A percentile compares a stretch with the other conserved stretches of the same genome.
These are phyloP conservation scores for Kodamaea hsintzibuensis DNA, from an alignment of 805 yeast genomes.

Conservation along the genomic window DNA sequence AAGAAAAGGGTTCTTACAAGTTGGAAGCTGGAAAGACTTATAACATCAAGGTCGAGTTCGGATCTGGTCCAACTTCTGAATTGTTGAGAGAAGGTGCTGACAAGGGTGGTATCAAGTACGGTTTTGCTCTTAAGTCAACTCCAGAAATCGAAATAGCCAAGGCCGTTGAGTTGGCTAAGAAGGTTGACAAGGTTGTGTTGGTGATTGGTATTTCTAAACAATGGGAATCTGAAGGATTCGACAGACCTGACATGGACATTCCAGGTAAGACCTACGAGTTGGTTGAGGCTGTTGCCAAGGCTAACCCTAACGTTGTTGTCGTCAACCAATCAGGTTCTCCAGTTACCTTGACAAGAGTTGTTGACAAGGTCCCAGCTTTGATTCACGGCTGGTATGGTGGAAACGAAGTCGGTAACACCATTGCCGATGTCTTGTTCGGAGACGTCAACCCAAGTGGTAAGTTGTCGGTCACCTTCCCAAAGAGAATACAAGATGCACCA, in stretches of 20 bases:
- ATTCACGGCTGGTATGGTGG: slow-evolving; percentile 62
- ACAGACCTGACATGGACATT: slow-evolving; percentile 50
- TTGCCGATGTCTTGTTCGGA: slow-evolving; percentile 64
- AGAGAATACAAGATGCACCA: slow-evolving; percentile 53
- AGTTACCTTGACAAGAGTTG: slow-evolving; percentile 50
- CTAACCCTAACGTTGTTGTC: slow-evolving; percentile 51
- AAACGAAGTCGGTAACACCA: slow-evolving; percentile 56
- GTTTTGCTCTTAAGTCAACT: slow-evolving; percentile 20
- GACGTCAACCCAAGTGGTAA: slow-evolving; percentile 64
- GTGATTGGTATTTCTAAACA: slow-evolving; percentile 53
- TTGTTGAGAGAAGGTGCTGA: slow-evolving; percentile 17
- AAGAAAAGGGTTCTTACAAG: slow-evolving; percentile 39
- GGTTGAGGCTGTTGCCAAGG: slow-evolving; percentile 45
- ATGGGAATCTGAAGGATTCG: slow-evolving; percentile 64
- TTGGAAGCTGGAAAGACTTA: slow-evolving; percentile 48
- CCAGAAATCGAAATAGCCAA: slow-evolving; percentile 23
- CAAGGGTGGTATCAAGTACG: slow-evolving; percentile 27
- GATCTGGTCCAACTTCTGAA: slow-evolving; percentile 45
- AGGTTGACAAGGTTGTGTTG: slow-evolving; percentile 54
- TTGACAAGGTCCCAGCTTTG: slow-evolving; percentile 39
- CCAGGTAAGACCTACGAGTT: slow-evolving; percentile 51
- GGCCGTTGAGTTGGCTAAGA: slow-evolving; percentile 53
- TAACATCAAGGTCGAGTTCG: slow-evolving; percentile 50
- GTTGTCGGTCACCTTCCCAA: slow-evolving; percentile 56
- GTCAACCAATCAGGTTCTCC: slow-evolving; percentile 66